Conservation (phyloP, 805 yeast species). For the Torulaspora franciscae region DNA sequence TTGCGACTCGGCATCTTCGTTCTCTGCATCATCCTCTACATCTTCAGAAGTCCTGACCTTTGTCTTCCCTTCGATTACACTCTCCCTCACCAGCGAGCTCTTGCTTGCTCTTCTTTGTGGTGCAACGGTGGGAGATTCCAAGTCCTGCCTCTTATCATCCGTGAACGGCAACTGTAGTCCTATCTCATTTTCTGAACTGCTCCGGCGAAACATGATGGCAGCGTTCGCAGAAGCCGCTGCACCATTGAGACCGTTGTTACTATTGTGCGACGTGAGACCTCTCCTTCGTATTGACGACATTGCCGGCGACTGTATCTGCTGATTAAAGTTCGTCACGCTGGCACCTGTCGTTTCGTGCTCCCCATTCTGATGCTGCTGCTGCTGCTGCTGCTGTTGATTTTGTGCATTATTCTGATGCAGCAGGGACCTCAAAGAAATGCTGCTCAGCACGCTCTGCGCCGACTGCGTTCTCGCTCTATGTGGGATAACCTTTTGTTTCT, state of each 20-base stretch:
- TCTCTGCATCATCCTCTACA: slow-evolving; percentile 10
- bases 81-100: slow-evolving; percentile 5
- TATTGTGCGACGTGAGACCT: slow-evolving; percentile 24
- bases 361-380: slow-evolving; percentile 8
- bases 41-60: neutral
- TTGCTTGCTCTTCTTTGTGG: neutral
- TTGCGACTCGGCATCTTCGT: slow-evolving; percentile 30
- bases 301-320: slow-evolving; percentile 42
- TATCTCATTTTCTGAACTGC: slow-evolving; percentile 21
- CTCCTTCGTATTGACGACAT: slow-evolving; percentile 36
- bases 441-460: slow-evolving; percentile 43
- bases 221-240: slow-evolving; percentile 8
- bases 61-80: neutral
- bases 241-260: slow-evolving; percentile 8
- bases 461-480: slow-evolving; percentile 39
- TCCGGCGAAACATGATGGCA: slow-evolving; percentile 22
- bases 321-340: slow-evolving; percentile 30
- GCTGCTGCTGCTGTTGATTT: slow-evolving; percentile 12
- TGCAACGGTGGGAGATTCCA: slow-evolving; percentile 7
- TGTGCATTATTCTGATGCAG: slow-evolving; percentile 45
- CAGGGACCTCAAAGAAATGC: slow-evolving; percentile 62
- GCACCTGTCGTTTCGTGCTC: slow-evolving; percentile 5
- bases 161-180: slow-evolving; percentile 36
- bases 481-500: slow-evolving; percentile 59
- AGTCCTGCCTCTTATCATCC: slow-evolving; percentile 26